Percentiles rank a stretch among this genome's conserved stretches.
phyloP scores from a whole-genome alignment of 805 yeast genomes.

The Maudiozyma bulderi region DNA sequence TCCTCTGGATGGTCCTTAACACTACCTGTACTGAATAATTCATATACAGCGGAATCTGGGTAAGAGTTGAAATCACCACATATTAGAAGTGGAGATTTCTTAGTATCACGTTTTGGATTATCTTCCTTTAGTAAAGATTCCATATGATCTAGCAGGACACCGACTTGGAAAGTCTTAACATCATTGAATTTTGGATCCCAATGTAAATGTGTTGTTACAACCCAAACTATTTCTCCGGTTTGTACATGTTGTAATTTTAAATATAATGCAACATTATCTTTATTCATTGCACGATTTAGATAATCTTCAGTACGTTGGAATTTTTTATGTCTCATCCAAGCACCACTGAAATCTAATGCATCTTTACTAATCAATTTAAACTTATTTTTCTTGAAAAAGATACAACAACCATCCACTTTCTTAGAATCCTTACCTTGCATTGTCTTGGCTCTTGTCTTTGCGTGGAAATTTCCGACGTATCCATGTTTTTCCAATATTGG shows the following conservation, averaged over 20 bases:
- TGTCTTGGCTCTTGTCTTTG: constrained; percentile 86
- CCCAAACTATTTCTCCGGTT: constrained; percentile 61
- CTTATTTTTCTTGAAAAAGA: constrained; percentile 62
- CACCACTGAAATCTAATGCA: constrained; percentile 71
- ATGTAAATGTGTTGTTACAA: constrained; percentile 89
- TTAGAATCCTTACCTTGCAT: constrained; percentile 72
- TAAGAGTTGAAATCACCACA: constrained; percentile 96
- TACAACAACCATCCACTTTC: constrained; percentile 98
- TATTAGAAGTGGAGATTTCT: constrained; percentile 58
- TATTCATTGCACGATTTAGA: constrained; percentile 90
- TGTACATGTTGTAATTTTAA: constrained; percentile 62
- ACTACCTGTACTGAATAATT: constrained; percentile 71
- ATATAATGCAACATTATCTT: constrained; percentile 84
- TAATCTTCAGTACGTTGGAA: constrained; percentile 90
- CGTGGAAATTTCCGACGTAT: constrained; percentile 72
- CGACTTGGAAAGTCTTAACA: constrained; percentile 93
- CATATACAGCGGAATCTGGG: constrained; percentile 82
- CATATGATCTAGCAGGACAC: constrained; percentile 80
- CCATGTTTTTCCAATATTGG: constrained; percentile 66
- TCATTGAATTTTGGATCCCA: constrained; percentile 98
- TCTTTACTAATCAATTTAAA: constrained; percentile 65
- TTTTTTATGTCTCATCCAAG: constrained; percentile 71
- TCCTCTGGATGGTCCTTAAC: constrained; percentile 75
- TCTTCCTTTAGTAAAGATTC: constrained; percentile 50
- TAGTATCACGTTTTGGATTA: constrained; percentile 38